Percentiles rank a stretch among this genome's conserved stretches.
These are phyloP conservation scores for Penicillium sp. DNA, from an alignment of 2,329 filamentous ascomycete genomes.

Conservation along the genomic window DNA sequence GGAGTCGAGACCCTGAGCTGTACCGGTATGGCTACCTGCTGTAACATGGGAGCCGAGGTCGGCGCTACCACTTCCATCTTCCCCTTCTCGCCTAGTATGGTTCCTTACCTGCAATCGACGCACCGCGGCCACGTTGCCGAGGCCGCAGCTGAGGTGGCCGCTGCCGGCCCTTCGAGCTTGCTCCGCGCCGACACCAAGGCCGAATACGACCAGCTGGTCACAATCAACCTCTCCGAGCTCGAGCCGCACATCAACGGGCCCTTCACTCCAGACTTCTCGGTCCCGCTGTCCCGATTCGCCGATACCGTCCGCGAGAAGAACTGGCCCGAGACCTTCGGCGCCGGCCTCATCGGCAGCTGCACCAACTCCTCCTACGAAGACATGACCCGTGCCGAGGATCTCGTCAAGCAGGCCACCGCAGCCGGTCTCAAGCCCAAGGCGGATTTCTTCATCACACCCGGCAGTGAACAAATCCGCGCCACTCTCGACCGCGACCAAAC, in stretches of 20 bases:
- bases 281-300: slow-evolving; percentile 85
- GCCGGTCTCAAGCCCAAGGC: slow-evolving; percentile 87
- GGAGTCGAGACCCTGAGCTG: slow-evolving; percentile 85
- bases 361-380: slow-evolving; percentile 99
- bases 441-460: slow-evolving; percentile 93
- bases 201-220: slow-evolving; percentile 85
- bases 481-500: slow-evolving; percentile 88
- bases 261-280: slow-evolving; percentile 92
- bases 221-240: slow-evolving; percentile 81
- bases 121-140: slow-evolving; percentile 68
- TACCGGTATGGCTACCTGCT: slow-evolving; percentile 89
- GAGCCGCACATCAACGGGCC: slow-evolving; percentile 97
- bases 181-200: slow-evolving; percentile 76
- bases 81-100: slow-evolving; percentile 80
- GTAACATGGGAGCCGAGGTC: slow-evolving; percentile 85
- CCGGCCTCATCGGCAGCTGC: slow-evolving; percentile 93
- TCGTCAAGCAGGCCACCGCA: slow-evolving; percentile 83
- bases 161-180: slow-evolving; percentile 24
- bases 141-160: slow-evolving; percentile 60
- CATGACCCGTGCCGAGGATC: slow-evolving; percentile 90
- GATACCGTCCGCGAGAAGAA: slow-evolving; percentile 75
- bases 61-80: slow-evolving; percentile 95
- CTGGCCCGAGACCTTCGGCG: slow-evolving; percentile 88
- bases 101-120: slow-evolving; percentile 82
- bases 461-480: slow-evolving; percentile 93